Conservation (phyloP, 2,329 filamentous ascomycete species). For the Pseudovirgaria hyperparasitica region DNA sequence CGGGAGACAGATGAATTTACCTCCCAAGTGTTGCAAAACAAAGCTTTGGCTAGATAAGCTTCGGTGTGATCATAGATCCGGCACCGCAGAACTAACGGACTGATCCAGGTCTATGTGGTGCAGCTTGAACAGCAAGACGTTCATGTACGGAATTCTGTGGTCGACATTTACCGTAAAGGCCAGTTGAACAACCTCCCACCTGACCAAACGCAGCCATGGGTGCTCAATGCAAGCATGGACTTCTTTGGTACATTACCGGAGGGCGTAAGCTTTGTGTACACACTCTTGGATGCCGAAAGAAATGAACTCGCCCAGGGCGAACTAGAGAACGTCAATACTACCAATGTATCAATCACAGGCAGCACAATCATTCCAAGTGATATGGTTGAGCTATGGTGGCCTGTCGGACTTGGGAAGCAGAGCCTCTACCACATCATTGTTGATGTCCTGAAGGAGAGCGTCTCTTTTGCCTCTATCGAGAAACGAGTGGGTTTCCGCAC, state of each 20-base stretch:
- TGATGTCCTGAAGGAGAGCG: slow-evolving; percentile 24
- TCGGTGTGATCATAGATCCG: too few species aligned
- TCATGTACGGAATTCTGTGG: slow-evolving; percentile 39
- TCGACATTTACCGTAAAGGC: slow-evolving; percentile 46
- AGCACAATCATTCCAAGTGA: slow-evolving; percentile 29
- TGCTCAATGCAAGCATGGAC: slow-evolving; percentile 49
- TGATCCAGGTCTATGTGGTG: slow-evolving; percentile 36
- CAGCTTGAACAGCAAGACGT: slow-evolving; percentile 34
- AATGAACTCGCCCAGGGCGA: slow-evolving; percentile 23
- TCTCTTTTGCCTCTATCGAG: slow-evolving; percentile 30
- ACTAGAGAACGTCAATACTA: slow-evolving; percentile 28
- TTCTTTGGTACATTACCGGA: slow-evolving; percentile 37
- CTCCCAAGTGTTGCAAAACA: too few species aligned
- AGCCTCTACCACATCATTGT: slow-evolving; percentile 45
- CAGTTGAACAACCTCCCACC: slow-evolving; percentile 47
- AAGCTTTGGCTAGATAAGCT: too few species aligned
- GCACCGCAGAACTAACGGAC: too few species aligned
- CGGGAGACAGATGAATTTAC: too few species aligned
- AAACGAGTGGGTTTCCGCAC: slow-evolving; percentile 50
- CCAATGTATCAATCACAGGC: slow-evolving; percentile 35
- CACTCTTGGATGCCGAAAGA: slow-evolving; percentile 32
- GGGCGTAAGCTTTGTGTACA: slow-evolving; percentile 32
- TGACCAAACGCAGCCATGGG: slow-evolving; percentile 44
- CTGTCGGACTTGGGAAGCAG: slow-evolving; percentile 42
- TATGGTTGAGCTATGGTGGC: slow-evolving; percentile 48